These are phyloP conservation scores for Salix brachista DNA, from an alignment of 345 rosid genomes.

Conservation along the genomic window DNA sequence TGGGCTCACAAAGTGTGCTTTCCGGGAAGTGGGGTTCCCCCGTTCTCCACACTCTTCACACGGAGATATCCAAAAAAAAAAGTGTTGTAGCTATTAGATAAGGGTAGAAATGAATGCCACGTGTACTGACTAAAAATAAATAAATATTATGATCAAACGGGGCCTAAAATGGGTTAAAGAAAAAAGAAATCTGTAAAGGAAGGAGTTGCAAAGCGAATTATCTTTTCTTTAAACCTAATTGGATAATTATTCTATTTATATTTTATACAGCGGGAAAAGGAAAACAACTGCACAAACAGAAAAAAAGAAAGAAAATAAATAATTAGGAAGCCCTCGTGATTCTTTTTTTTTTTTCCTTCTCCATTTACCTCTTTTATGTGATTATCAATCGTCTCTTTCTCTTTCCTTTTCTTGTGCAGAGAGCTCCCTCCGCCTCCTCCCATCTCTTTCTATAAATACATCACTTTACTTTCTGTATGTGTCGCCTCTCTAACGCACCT, in stretches of 20 bases:
- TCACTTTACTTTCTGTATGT: neutral
- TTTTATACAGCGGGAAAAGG: neutral
- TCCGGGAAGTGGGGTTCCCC: too few species aligned
- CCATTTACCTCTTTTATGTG: neutral
- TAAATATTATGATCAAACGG: too few species aligned
- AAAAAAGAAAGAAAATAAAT: neutral
- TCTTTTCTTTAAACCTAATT: too few species aligned
- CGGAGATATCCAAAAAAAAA: too few species aligned
- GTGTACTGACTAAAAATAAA: neutral
- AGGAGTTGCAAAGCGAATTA: too few species aligned
- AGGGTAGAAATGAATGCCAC: neutral
- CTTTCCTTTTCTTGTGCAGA: slow-evolving; percentile 24
- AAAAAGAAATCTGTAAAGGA: too few species aligned
- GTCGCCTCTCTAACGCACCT: neutral
- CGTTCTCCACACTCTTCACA: too few species aligned
- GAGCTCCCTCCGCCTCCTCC: slow-evolving; percentile 12
- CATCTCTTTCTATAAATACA: slow-evolving; percentile 15
- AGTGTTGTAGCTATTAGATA: neutral
- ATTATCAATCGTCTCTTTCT: neutral
- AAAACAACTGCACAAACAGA: neutral
- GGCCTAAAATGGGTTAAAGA: neutral
- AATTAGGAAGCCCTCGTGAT: neutral
- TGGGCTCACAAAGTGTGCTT: too few species aligned
- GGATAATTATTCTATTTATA: too few species aligned
- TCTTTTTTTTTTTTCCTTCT: neutral